phyloP scores from a whole-genome alignment of 1,139 yeast genomes.

The Protomyces arabidopsidicola region DNA sequence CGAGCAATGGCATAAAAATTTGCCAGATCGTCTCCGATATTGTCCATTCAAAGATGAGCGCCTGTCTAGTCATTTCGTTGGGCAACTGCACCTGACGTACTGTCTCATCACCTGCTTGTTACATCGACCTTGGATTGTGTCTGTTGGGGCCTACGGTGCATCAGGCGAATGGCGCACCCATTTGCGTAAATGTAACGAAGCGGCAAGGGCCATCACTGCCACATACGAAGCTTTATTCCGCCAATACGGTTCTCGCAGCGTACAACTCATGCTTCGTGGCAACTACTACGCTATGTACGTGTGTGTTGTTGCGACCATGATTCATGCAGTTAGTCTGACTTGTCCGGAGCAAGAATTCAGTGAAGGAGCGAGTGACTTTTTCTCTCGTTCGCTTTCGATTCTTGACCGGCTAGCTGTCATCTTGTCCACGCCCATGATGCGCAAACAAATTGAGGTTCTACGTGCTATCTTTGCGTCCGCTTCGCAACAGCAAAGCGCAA shows the following conservation, averaged over 20 bases:
- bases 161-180: constrained; percentile 23
- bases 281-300: constrained; percentile 17
- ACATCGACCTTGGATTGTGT: constrained; percentile 52
- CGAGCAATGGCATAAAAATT: constrained; percentile 4
- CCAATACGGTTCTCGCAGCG: constrained; percentile 21
- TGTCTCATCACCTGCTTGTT: constrained; percentile 66
- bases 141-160: constrained; percentile 13
- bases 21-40: constrained; percentile 9
- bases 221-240: constrained; percentile 5
- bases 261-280: constrained; percentile 20
- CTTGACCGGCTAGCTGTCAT: constrained; percentile 18
- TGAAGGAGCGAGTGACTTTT: constrained; percentile 6
- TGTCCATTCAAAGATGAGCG: background rate
- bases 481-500: background rate
- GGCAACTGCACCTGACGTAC: constrained; percentile 64
- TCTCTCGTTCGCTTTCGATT: constrained; percentile 5
- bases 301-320: constrained; percentile 18
- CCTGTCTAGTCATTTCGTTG: constrained; percentile 35
- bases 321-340: constrained; percentile 20
- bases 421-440: constrained; percentile 9
- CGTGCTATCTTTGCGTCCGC: constrained; percentile 7
- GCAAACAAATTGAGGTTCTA: constrained; percentile 7
- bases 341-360: constrained; percentile 22
- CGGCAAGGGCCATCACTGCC: constrained; percentile 2
- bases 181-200: constrained; percentile 13